Evolutionary conservation across 2,329 filamentous ascomycete genomes (phyloP), one percentile per base, ranked within the genome.

Genomic region (Cladosporium sp.): DNA sequence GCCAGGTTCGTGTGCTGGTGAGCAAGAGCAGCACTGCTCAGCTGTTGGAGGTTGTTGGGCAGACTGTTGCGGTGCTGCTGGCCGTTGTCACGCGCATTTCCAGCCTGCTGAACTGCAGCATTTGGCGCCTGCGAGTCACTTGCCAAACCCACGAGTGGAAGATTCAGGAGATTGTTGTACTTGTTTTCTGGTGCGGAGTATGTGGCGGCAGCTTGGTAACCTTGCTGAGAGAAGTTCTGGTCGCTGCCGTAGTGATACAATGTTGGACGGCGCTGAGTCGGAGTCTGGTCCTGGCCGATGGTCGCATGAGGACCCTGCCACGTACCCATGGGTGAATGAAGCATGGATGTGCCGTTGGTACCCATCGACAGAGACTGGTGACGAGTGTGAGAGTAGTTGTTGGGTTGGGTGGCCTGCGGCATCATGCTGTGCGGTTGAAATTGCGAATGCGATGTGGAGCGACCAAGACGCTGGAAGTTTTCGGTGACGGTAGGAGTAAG

Each of bases 171-270:
- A 39, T 60, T 60, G 49, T 52, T 62, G 39, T 49, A 50, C 49
- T 64, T 59, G 12, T 52, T 20, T 1, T 62, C 47, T 9, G 60
- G 17, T 15, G 37, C 20, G 5, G 47, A 19, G n/a, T 55, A 47
- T 25, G 25, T 6, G 37, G 45, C 22, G 15, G 50, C 20, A 43
- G 39, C 56, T 34, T 49, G 42, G 22, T 49, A 61, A n/a, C 49
- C 43, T 38, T 49, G 30, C 30, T 51, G 42, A 20, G 37, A 36
- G 37, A 63, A 61, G 42, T 45, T 47, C 22, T 51, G 49, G 28
- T 64, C 62, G 42, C 51, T 64, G n/a, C 62, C 62, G 30, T 56
- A 64, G 17, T 51, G 50, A 5, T 58, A n/a, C 9, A 49, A 19
- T 19, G 56, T 49, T 19, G 58, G 36, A 37, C 55, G 58, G 25